phyloP scores from a whole-genome alignment of 1,284 basidiomycete genomes.

The Ganoderma boninense region DNA sequence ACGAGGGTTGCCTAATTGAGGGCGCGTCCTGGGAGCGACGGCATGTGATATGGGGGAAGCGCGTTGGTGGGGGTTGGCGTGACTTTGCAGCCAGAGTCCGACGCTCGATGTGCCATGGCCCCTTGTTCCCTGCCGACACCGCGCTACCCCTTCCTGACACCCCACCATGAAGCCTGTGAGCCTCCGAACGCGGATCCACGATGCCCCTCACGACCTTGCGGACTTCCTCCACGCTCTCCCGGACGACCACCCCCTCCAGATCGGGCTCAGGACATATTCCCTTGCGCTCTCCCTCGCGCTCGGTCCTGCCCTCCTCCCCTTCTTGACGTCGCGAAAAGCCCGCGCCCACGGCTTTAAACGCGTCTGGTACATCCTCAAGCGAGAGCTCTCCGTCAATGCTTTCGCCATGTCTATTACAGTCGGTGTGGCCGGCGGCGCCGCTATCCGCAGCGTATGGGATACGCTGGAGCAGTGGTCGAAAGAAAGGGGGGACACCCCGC shows the following conservation, averaged over 20 bases:
- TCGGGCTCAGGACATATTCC: conserved; percentile 70
- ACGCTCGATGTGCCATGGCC: conserved; percentile 11
- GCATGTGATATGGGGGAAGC: conserved; percentile 13
- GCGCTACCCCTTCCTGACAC: not conserved
- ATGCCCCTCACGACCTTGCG: conserved; percentile 30
- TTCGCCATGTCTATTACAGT: conserved; percentile 74
- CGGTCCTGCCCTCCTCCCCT: conserved; percentile 66
- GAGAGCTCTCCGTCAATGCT: conserved; percentile 65
- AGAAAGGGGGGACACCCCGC: conserved; percentile 2
- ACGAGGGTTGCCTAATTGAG: conserved; percentile 10
- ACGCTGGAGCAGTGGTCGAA: conserved; percentile 37
- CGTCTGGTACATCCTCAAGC: conserved; percentile 54
- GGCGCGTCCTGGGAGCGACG: not conserved
- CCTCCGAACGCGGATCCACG: conserved; percentile 17
- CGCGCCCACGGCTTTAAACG: conserved; percentile 35
- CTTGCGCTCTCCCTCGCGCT: conserved; percentile 74
- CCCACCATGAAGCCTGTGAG: conserved; percentile 17
- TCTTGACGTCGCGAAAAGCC: conserved; percentile 48
- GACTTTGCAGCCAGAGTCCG: not conserved
- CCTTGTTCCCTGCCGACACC: conserved; percentile 3
- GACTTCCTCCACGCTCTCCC: conserved; percentile 41
- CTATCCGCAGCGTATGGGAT: conserved; percentile 57
- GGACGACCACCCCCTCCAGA: conserved; percentile 60
- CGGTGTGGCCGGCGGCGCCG: conserved; percentile 68
- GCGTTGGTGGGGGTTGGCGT: not conserved